These are phyloP conservation scores for Neurospora sp. DNA, from an alignment of 495 filamentous ascomycete species.

Conservation along the genomic window DNA sequence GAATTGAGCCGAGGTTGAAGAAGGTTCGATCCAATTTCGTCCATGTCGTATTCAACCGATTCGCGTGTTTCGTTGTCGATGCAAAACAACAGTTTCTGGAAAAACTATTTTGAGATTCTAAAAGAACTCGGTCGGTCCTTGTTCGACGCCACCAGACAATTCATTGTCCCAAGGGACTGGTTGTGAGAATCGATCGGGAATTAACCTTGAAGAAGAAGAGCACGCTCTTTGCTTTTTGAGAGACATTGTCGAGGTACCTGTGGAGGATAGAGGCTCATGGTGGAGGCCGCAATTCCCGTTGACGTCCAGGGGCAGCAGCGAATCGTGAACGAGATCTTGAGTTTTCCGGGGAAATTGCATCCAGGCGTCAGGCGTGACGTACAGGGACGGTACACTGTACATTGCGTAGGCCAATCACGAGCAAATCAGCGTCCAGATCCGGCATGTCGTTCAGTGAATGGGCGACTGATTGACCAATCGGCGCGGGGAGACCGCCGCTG, in stretches of 20 bases:
- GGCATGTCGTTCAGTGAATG: not conserved
- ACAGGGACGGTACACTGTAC: too few relatives aligned
- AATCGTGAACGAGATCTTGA: not conserved
- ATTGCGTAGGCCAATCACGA: not conserved
- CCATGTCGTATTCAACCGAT: not conserved
- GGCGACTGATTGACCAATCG: not conserved
- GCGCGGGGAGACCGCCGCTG: not conserved
- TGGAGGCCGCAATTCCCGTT: not conserved
- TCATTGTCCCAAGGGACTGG: not conserved
- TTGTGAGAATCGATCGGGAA: not conserved
- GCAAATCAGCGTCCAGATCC: not conserved
- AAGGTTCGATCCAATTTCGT: not conserved
- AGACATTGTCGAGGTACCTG: not conserved
- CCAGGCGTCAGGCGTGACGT: not conserved
- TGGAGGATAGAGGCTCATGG: not conserved
- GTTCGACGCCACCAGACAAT: not conserved
- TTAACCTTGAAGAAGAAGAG: not conserved
- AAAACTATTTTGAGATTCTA: not conserved
- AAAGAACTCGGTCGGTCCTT: not conserved
- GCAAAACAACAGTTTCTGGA: not conserved
- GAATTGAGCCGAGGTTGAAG: not conserved
- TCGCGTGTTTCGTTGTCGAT: not conserved
- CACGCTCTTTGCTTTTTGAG: not conserved
- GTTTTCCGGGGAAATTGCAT: not conserved
- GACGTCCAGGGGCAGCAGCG: not conserved